Base-by-base conservation (phyloP, 768 basidiomycete species). In the Serendipita indica region DNA sequence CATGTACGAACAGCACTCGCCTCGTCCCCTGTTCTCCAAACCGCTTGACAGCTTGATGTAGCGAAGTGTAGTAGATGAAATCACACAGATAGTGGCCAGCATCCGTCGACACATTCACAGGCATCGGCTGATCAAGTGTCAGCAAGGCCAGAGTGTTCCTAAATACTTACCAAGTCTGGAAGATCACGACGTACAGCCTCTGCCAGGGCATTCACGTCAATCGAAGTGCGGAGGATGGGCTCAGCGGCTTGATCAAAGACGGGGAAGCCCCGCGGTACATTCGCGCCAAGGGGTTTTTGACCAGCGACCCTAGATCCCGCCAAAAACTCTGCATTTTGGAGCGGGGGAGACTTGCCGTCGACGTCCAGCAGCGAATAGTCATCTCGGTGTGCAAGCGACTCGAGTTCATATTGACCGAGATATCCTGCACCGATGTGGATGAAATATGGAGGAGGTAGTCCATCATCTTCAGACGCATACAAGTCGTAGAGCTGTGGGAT, bases 81-180 rank as follows among this genome's bases (percentile, higher is more conserved):
- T 87, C 85, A 66, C 82, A 84, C 10, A 86, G 69, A 67, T 81
- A 88, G 66, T 84, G 82, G 0, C 84, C 85, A 14, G 84, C 81
- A 65, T 87, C 85, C 75, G 82, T 77, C 2, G 84, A 86, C 18
- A 81, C 76, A 66, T 82, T 80, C 20, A 85, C 80, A 0, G 22
- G 46, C 46, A 30, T 32, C 43, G 22, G 10, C 33, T n/a, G 30
- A 34, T 52, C 52, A 57, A 60, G 52, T 30, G 16, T n/a, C 18
- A 13, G 18, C n/a, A 12, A 33, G 4, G 37, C 52, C 13, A 52
- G 14, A 34, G 18, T 16, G 33, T 28, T 14, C 28, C 16, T 13
- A 57, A 61, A 43, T 62, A 56, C 45, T 16, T 18, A 13, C 39
- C n/a, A 57, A 54, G 3, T 33, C 28, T 25, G 32, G 66, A 74